Base-by-base conservation (phyloP, 495 filamentous ascomycete genomes). In the Trichoderma asperelloides region DNA sequence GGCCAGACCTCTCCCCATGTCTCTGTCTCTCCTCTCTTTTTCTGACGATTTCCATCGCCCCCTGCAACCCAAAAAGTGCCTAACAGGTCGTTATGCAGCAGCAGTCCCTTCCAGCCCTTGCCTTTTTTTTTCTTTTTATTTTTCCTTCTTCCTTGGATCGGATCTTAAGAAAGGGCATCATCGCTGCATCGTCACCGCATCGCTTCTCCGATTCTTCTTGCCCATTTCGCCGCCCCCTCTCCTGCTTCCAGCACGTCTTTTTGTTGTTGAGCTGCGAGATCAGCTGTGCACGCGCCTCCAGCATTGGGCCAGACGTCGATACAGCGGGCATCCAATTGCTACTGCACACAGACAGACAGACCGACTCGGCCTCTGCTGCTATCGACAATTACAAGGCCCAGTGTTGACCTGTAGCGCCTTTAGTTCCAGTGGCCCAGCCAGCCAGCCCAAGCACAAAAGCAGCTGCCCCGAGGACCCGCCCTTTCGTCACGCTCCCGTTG, bases 401-500 rank as follows among this genome's bases (percentile, higher is more conserved):
- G n/a, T n/a, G n/a, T n/a, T n/a, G n/a, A n/a, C n/a, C n/a, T n/a
- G n/a, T n/a, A n/a, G n/a, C n/a, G n/a, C n/a, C n/a, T 60, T 25
- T n/a, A 16, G 55, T 25, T 60, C 51, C n/a, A 30, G 55, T 25
- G 55, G 55, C 55, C 27, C 27, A 23, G 55, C 15, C 27, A 23
- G 55, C 15, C 27, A 23, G 55, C 55, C 23, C 55, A 23, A 60
- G 47, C 55, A 60, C 25, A 23, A 18, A 30, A 30, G 55, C 55
- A 60, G 55, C 12, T 60, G 55, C 55, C 30, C 16, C 55, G 13
- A 60, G 23, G 55, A 60, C 55, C 55, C 55, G 55, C 55, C 55
- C 55, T 60, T 27, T 60, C 55, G 55, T 60, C 55, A 60, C 55
- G 55, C 55, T 60, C 55, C 55, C 55, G 55, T 60, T 60, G 55